phyloP scores from a whole-genome alignment of 805 yeast species.

The Candida ascalaphidarum region DNA sequence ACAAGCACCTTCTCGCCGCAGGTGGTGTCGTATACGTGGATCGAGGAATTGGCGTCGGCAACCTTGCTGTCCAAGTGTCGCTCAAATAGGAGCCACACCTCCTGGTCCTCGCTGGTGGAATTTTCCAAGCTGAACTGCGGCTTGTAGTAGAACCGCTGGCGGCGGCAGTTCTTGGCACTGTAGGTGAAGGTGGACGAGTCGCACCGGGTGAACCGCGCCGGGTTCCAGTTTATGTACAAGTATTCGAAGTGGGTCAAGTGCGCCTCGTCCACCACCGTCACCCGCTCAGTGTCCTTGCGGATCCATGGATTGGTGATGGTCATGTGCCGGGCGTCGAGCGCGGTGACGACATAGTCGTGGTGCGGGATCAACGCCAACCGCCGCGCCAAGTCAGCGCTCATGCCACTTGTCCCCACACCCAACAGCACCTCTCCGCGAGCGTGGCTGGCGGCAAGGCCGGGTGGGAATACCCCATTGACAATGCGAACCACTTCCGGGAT shows the following conservation, averaged over 20 bases:
- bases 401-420: constrained; percentile 62
- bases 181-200: constrained; percentile 14
- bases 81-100: constrained; percentile 43
- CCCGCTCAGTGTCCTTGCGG: constrained; percentile 8
- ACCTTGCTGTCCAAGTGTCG: constrained; percentile 25
- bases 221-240: constrained; percentile 65
- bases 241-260: constrained; percentile 31
- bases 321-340: not conserved
- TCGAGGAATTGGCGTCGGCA: constrained; percentile 3
- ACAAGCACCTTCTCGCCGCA: constrained; percentile 21
- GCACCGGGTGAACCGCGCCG: constrained; percentile 13
- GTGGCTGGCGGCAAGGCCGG: constrained; percentile 11
- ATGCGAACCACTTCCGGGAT: constrained; percentile 50
- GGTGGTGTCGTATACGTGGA: constrained; percentile 14
- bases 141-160: constrained; percentile 12
- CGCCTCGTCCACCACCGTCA: constrained; percentile 8
- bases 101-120: constrained; percentile 11
- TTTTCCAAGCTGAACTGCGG: constrained; percentile 41
- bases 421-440: constrained; percentile 31
- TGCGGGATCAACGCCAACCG: constrained; percentile 36
- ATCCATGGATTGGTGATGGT: constrained; percentile 31
- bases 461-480: constrained; percentile 26
- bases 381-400: constrained; percentile 23
- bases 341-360: constrained; percentile 62
- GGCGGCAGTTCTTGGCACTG: constrained; percentile 3